Evolutionary conservation across 192 early-diverging fungal species (phyloP), one percentile per base, ranked within the genome.

Genomic region (Coemansia sp.): DNA sequence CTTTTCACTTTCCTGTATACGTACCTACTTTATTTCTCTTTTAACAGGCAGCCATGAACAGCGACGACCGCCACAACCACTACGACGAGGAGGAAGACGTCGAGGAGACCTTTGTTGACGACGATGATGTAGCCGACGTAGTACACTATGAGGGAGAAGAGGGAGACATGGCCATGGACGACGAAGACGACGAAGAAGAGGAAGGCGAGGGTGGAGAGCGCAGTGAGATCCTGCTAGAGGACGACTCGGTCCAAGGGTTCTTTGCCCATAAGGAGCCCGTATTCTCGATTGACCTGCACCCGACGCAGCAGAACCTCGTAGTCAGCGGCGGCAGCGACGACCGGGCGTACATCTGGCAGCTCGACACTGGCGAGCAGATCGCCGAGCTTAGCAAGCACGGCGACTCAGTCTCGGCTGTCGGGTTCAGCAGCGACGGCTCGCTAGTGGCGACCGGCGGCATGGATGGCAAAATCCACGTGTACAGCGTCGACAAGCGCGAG

Each of bases 261-360:
- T 95, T 97, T 63, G 85, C 80, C 22, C 95, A 98, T 79, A 87
- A 90, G 76, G 93, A 96, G 61, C 89, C 95, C 1, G 94, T 99
- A 18, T 98, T 93, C 75, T 73, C 91, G 38, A 80, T 97, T 12
- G 89, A 89, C 24, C 74, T 97, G 55, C 88, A 94, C 80, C 97
- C 94, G 8, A 81, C 76, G 16, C 67, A 94, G 44, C 81, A 85
- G 34, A 76, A 67, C 40, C 82, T 97, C 44, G 89, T 86, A 16
- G 84, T 89, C 3, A 90, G 87, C 64, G 97, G 97, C 39, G 97
- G 96, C 44, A 94, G 93, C 35, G 95, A 99, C 74, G 96, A 99
- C 76, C 89, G 87, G 81, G 88, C 87, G 29, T 97, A 90, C 71
- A 68, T 99, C 5, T 99, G 97, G 97, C 78, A 84, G 5, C 32